phyloP scores from a whole-genome alignment of 371 early-diverging fungal genomes.

The Aphelidium insulamus region DNA sequence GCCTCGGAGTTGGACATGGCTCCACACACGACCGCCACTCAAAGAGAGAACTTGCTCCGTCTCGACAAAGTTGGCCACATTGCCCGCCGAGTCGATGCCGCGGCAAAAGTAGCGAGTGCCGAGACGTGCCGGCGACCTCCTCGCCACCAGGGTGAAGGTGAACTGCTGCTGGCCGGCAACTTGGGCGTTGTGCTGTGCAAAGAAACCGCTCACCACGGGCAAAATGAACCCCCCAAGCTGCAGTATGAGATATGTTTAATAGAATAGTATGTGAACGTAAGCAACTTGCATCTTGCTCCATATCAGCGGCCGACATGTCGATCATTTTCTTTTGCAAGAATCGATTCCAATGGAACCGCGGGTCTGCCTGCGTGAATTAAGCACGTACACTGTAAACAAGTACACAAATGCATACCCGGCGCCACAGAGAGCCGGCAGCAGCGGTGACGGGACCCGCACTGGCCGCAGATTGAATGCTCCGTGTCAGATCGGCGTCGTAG shows the following conservation, averaged over 20 bases:
- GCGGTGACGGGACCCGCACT: constrained; percentile 7
- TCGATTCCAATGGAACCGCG: constrained; percentile 78
- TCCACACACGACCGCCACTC: constrained; percentile 20
- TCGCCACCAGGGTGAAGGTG: constrained; percentile 52
- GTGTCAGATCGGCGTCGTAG: constrained; percentile 61
- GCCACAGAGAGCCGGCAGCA: constrained; percentile 12
- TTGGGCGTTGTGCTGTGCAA: neutral
- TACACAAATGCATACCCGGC: constrained; percentile 1
- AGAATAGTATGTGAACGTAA: neutral
- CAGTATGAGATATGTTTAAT: neutral
- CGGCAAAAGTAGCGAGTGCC: constrained; percentile 84
- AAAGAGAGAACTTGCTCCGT: constrained; percentile 79
- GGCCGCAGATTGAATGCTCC: constrained; percentile 48
- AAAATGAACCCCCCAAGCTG: constrained; percentile 53
- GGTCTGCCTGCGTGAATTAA: constrained; percentile 28
- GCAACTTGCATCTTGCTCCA: constrained; percentile 19
- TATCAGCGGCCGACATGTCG: constrained; percentile 14
- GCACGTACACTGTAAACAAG: neutral
- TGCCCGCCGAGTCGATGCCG: constrained; percentile 79
- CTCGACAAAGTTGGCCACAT: constrained; percentile 95
- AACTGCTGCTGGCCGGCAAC: constrained; percentile 19
- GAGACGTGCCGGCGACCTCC: constrained; percentile 46
- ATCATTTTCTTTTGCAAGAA: constrained; percentile 39
- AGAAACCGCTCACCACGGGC: constrained; percentile 63
- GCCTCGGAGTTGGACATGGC: constrained; percentile 89